These are phyloP conservation scores for Cyclanthera cordifolia DNA, from an alignment of 306 rosid species.

Conservation along the genomic window DNA sequence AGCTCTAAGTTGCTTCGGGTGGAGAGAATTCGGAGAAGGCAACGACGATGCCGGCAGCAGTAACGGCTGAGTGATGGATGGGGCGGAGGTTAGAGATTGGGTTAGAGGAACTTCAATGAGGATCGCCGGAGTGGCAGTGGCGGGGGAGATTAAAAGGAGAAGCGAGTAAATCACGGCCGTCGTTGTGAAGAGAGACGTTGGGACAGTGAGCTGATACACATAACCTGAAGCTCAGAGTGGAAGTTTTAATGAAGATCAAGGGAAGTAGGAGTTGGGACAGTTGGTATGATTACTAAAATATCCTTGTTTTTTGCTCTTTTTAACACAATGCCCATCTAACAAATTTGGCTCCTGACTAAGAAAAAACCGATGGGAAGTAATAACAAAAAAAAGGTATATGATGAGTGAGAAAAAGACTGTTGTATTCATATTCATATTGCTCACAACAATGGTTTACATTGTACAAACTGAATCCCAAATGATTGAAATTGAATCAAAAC, in stretches of 20 bases:
- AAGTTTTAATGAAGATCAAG: not conserved
- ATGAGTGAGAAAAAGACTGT: not conserved
- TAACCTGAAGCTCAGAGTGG: not conserved
- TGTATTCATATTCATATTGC: not conserved
- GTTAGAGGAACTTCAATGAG: constrained; percentile 5
- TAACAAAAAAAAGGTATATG: not conserved
- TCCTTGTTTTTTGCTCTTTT: not conserved
- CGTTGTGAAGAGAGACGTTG: constrained; percentile 9
- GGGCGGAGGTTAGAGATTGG: constrained; percentile 11
- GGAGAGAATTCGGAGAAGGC: constrained; percentile 31
- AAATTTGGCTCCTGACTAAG: not conserved
- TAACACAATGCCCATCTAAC: not conserved
- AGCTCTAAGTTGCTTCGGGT: constrained; percentile 75
- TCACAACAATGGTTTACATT: constrained; percentile 1
- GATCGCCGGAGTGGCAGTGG: constrained; percentile 7
- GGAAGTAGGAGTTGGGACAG: not conserved
- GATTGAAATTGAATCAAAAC: not conserved
- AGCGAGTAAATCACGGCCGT: not conserved
- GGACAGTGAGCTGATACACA: not conserved
- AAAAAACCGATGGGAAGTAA: not conserved
- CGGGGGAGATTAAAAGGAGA: constrained; percentile 17
- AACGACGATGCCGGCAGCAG: constrained; percentile 2
- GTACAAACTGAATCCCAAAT: not conserved
- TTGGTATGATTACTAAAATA: not conserved
- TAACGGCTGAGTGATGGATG: constrained; percentile 1